Conservation (phyloP, 202 grass and related monocot genomes). For the Hordeum pubiflorum region DNA sequence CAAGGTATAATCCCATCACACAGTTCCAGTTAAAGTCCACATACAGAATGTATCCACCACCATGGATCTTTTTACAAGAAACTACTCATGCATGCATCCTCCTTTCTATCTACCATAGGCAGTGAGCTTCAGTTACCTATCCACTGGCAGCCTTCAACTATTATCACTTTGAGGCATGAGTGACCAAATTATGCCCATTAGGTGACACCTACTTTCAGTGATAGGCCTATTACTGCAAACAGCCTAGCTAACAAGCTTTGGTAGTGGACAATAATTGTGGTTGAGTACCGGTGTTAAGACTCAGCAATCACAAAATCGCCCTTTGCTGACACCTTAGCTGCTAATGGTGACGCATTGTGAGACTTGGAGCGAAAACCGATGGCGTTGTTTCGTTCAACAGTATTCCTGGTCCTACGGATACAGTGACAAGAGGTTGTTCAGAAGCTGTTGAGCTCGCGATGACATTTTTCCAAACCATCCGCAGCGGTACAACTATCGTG, state of each 20-base stretch:
- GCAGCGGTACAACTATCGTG: background rate
- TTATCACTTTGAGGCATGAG: background rate
- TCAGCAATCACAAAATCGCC: slow-evolving; percentile 19
- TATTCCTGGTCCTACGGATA: background rate
- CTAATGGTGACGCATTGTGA: slow-evolving; percentile 21
- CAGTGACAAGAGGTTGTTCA: slow-evolving; percentile 31
- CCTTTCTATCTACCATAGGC: background rate
- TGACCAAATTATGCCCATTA: slow-evolving; percentile 31
- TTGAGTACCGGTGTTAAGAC: slow-evolving; percentile 32
- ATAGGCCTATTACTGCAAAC: slow-evolving; percentile 35
- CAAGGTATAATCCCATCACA: slow-evolving; percentile 29
- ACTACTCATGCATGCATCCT: background rate
- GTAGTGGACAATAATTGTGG: slow-evolving; percentile 29
- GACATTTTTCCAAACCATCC: background rate
- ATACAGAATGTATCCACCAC: background rate
- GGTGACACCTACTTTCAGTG: slow-evolving; percentile 26
- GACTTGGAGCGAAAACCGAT: background rate
- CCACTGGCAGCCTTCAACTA: slow-evolving; percentile 24
- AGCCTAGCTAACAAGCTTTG: slow-evolving; percentile 22
- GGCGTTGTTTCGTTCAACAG: slow-evolving; percentile 20
- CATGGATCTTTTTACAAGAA: background rate
- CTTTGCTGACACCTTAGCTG: slow-evolving; percentile 30
- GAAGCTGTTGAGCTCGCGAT: slow-evolving; percentile 1
- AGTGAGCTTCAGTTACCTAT: slow-evolving; percentile 26
- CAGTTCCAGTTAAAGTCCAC: slow-evolving; percentile 20